Percentiles rank a stretch among this genome's conserved stretches.
phyloP scores from a whole-genome alignment of 306 rosid species.

The Canavalia ensiformis region DNA sequence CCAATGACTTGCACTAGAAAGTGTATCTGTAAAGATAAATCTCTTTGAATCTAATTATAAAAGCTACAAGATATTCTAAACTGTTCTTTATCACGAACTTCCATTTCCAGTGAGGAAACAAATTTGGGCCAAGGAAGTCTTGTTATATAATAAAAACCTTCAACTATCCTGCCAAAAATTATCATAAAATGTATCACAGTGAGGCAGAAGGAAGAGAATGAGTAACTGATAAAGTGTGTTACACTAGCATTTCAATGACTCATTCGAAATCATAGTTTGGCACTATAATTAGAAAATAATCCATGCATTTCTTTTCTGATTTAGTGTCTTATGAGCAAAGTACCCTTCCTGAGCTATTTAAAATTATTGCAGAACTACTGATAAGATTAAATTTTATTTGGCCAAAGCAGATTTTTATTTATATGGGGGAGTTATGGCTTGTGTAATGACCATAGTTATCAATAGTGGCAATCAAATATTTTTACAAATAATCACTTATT shows the following conservation, averaged over 20 bases:
- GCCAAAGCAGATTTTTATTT: conserved; percentile 11
- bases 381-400: not conserved
- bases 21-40: conserved; percentile 17
- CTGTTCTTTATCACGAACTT: not conserved
- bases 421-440: conserved; percentile 13
- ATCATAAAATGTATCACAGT: not conserved
- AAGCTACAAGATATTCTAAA: not conserved
- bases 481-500: no score
- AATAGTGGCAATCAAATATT: no score
- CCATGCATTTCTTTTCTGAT: not conserved
- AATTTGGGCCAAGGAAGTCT: not conserved
- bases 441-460: not conserved
- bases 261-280: conserved; percentile 4
- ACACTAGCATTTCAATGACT: not conserved
- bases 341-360: not conserved
- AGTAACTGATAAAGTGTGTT: not conserved
- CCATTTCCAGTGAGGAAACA: not conserved
- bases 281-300: not conserved
- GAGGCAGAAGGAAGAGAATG: not conserved
- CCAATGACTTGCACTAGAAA: not conserved
- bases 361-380: not conserved
- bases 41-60: not conserved
- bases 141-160: not conserved
- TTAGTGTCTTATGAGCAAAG: conserved; percentile 1
- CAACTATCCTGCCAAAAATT: not conserved